Evolutionary conservation across 192 early-diverging fungal species (phyloP).

Genomic region (Gryganskiella cystojenkinii): DNA sequence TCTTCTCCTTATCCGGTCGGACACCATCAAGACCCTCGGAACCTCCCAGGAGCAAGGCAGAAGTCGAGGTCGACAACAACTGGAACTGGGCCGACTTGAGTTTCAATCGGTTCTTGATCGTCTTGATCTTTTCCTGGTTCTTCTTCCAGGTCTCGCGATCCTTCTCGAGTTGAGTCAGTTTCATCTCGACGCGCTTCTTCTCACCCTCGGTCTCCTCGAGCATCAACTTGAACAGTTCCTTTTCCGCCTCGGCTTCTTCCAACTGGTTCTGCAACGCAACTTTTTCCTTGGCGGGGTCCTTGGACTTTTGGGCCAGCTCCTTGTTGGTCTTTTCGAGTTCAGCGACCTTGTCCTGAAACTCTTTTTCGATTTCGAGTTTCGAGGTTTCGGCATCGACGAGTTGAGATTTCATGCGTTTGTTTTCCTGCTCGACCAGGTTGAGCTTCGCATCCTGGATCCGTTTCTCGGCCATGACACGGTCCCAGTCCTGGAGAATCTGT

Average conservation of each 20-base stretch:
- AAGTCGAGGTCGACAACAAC: slow-evolving; percentile 43
- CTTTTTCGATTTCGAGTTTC: slow-evolving; percentile 27
- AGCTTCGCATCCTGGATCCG: slow-evolving; percentile 42
- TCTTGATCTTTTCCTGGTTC: slow-evolving; percentile 13
- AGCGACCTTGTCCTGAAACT: slow-evolving; percentile 16
- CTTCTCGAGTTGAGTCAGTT: slow-evolving; percentile 20
- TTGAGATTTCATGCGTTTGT: slow-evolving; percentile 44
- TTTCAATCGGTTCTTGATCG: slow-evolving; percentile 30
- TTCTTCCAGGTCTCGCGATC: slow-evolving; percentile 32
- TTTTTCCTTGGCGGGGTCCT: slow-evolving; percentile 38
- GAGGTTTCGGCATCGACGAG: slow-evolving; percentile 28
- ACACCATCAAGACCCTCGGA: slow-evolving; percentile 18
- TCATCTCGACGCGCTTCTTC: slow-evolving; percentile 39
- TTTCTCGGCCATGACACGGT: slow-evolving; percentile 41
- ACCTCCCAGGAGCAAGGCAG: slow-evolving; percentile 9
- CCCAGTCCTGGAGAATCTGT: slow-evolving; percentile 46
- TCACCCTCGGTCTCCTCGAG: slow-evolving; percentile 40
- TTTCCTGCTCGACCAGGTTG: slow-evolving; percentile 42
- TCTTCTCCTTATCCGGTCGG: slow-evolving; percentile 32
- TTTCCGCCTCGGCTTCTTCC: slow-evolving; percentile 42
- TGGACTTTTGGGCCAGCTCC: slow-evolving; percentile 21
- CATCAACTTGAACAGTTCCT: slow-evolving; percentile 49
- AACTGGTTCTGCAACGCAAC: slow-evolving; percentile 27
- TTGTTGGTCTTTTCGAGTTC: slow-evolving; percentile 25
- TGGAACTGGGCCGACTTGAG: slow-evolving; percentile 35